Conservation (phyloP, 1,284 basidiomycete species). For the Amylostereum areolatum region DNA sequence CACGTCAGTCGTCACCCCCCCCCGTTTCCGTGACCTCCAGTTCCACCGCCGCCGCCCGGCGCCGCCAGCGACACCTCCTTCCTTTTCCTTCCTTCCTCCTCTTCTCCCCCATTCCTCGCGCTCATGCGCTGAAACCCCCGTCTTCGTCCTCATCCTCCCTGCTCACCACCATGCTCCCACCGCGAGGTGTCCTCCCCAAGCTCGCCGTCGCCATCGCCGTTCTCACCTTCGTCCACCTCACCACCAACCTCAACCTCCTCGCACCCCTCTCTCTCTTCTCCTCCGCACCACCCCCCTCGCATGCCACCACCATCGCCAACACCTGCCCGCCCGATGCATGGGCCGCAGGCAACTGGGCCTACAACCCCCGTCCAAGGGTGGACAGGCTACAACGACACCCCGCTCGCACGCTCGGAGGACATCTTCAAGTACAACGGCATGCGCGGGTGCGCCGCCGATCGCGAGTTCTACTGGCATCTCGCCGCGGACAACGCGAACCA, state of each 20-base stretch:
- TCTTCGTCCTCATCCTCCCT: no score
- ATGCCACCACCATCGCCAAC: background rate
- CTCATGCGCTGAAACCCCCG: no score
- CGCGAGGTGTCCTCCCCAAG: no score
- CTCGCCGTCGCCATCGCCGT: constrained; percentile 5
- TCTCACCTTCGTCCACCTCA: constrained; percentile 12
- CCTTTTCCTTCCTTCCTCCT: no score
- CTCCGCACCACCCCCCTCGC: background rate
- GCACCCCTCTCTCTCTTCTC: constrained; percentile 9
- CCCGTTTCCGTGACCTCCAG: no score
- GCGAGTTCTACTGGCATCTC: constrained; percentile 60
- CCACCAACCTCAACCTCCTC: constrained; percentile 11
- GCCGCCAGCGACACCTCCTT: no score
- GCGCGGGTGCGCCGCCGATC: constrained; percentile 51
- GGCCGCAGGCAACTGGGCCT: constrained; percentile 37
- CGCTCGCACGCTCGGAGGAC: constrained; percentile 34
- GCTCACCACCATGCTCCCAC: no score
- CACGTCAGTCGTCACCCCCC: no score
- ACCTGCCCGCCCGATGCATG: constrained; percentile 39
- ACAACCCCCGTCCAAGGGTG: constrained; percentile 23
- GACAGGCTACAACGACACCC: constrained; percentile 17
- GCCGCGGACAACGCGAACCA: constrained; percentile 39
- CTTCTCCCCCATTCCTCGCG: no score
- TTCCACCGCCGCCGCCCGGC: no score
- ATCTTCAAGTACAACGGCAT: constrained; percentile 47